Evolutionary conservation across 148 eudicot species (phyloP).

Genomic region (Rhododendron henanense): DNA sequence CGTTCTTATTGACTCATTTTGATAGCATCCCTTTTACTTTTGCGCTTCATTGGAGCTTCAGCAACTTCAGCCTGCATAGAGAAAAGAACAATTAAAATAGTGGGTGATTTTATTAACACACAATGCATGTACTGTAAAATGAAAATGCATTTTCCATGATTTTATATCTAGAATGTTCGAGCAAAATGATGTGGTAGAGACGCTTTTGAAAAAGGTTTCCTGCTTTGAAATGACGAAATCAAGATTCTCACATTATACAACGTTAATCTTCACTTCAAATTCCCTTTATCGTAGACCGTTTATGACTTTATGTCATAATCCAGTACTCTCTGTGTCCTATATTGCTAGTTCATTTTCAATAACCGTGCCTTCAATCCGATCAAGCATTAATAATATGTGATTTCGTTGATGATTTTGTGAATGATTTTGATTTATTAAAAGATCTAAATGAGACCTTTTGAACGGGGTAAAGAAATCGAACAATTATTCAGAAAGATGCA

Average conservation of each 20-base stretch:
- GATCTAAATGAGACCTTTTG: background rate
- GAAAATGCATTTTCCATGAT: background rate
- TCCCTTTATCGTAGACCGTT: background rate
- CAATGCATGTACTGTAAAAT: background rate
- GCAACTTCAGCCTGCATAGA: slow-evolving; percentile 2
- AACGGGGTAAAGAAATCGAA: background rate
- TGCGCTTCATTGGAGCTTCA: slow-evolving; percentile 12
- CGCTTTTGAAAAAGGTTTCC: background rate
- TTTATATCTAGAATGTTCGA: background rate
- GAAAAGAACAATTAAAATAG: background rate
- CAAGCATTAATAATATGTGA: no score
- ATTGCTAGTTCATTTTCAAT: background rate
- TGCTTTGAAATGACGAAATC: background rate
- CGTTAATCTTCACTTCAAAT: background rate
- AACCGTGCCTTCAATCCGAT: background rate
- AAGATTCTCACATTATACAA: background rate
- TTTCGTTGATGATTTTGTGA: background rate
- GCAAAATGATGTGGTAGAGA: background rate
- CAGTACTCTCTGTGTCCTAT: no score
- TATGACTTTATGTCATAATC: no score
- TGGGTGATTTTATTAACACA: background rate
- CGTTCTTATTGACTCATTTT: background rate
- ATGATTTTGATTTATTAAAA: background rate
- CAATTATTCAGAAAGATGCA: background rate
- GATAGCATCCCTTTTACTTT: background rate